Conservation (phyloP, 495 filamentous ascomycete species). For the Talaromyces nanjingensis region DNA sequence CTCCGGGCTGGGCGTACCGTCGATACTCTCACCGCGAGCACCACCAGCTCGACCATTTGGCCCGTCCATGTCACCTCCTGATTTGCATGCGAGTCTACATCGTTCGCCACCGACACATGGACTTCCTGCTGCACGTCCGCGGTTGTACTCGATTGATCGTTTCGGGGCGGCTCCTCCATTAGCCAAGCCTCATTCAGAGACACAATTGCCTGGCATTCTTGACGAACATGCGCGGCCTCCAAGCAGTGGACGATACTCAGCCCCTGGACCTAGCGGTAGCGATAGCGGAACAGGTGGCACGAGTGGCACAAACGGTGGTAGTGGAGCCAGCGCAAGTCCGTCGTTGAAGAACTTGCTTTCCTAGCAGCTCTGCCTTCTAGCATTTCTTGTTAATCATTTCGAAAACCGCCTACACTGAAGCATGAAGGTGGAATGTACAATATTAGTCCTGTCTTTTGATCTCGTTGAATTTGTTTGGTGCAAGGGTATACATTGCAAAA, state of each 20-base stretch:
- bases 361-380: conserved; percentile 16
- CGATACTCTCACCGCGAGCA: conserved; percentile 34
- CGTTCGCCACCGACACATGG: conserved; percentile 37
- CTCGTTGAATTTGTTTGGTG: background rate
- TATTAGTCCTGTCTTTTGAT: background rate
- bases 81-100: conserved; percentile 34
- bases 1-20: conserved; percentile 33
- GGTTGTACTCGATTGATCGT: conserved; percentile 30
- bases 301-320: conserved; percentile 7
- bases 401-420: background rate
- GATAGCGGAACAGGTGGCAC: conserved; percentile 24
- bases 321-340: conserved; percentile 66
- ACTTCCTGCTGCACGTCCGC: conserved; percentile 25
- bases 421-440: background rate
- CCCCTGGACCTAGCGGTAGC: conserved; percentile 27
- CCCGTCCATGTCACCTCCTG: conserved; percentile 42
- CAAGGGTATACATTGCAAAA: background rate
- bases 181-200: conserved; percentile 27
- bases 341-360: conserved; percentile 70
- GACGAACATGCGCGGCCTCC: conserved; percentile 25
- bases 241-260: conserved; percentile 21
- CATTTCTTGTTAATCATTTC: background rate
- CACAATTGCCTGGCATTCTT: conserved; percentile 26
- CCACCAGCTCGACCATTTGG: conserved; percentile 31
- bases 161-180: conserved; percentile 33